Percentiles rank a stretch among this genome's conserved stretches.
Conservation (phyloP, 2,329 filamentous ascomycete genomes). For the Aspergillus ustus region DNA sequence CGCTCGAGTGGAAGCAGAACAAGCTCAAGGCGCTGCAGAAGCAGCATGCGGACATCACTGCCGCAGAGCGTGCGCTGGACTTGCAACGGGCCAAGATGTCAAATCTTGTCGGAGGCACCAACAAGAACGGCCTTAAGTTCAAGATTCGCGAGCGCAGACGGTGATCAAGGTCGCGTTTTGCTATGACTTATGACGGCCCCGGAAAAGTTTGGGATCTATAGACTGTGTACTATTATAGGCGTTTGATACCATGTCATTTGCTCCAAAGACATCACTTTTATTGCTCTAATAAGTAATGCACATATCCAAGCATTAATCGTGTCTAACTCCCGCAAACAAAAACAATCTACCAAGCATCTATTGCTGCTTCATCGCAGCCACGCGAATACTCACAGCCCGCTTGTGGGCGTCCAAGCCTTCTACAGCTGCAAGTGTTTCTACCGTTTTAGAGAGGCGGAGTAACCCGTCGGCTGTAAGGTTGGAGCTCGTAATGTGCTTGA, state of each 20-base stretch:
- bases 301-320: slow-evolving; percentile 15
- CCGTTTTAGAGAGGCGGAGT: slow-evolving; percentile 80
- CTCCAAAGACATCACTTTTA: slow-evolving; percentile 19
- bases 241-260: slow-evolving; percentile 26
- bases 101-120: slow-evolving; percentile 63
- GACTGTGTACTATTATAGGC: slow-evolving; percentile 16
- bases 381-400: slow-evolving; percentile 68
- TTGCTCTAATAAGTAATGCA: slow-evolving; percentile 20
- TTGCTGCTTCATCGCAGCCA: slow-evolving; percentile 51
- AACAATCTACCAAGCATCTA: slow-evolving; percentile 1
- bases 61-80: slow-evolving; percentile 62
- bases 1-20: slow-evolving; percentile 53
- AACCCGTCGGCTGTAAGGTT: slow-evolving; percentile 86
- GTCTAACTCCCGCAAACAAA: slow-evolving; percentile 6
- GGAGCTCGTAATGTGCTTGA: slow-evolving; percentile 97
- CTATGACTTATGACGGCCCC: slow-evolving; percentile 23
- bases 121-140: slow-evolving; percentile 68
- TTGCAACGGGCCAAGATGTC: slow-evolving; percentile 66
- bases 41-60: slow-evolving; percentile 59
- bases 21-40: slow-evolving; percentile 59
- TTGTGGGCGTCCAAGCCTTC: slow-evolving; percentile 95
- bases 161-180: slow-evolving; percentile 19
- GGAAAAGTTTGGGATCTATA: slow-evolving; percentile 25
- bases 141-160: slow-evolving; percentile 65
- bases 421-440: slow-evolving; percentile 93